Evolutionary conservation across 2,329 filamentous ascomycete species (phyloP), one percentile per base, ranked within the genome.

Genomic region (Fusarium cicatricum): DNA sequence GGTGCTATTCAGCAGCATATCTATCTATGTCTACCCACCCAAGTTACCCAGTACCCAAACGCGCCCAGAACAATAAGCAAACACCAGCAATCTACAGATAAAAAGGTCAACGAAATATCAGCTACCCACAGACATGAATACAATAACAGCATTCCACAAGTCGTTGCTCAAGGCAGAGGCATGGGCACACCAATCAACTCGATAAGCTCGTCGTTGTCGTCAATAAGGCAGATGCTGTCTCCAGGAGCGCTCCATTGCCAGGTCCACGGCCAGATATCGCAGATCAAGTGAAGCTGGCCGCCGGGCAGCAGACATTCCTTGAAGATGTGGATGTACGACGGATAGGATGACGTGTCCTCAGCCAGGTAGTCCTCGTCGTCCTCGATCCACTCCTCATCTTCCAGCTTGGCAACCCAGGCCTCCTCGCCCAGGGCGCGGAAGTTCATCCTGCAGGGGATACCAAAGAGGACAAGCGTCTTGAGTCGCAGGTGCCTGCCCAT

Each of bases 261-360:
- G 5, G 16, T 21, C 14, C 33, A 44, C 3, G 28, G 33, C 3
- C 11, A 26, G 10, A 34, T 23, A 5, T 37, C 17, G n/a, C n/a
- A 31, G 15, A 51, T 17, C 9, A 61, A 9, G 36, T 62, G 45
- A 11, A 64, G 29, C 28, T 58, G 14, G 19, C 60, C 51, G 2
- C 47, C 55, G 21, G 55, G 60, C 11, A 46, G 47, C 6, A 63
- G 51, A 31, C 59, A 56, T 10, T 44, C 9, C 32, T 52, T 55
- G 15, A 60, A 15, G 45, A 36, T 32, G 19, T 33, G 21, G 16
- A 62, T 33, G 21, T 39, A 49, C 29, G 15, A 43, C 8, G 48
- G 33, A 12, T 8, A n/a, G 23, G 2, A 12, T 5, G 17, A 7
- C 14, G 14, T 14, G 5, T 31, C 16, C 0, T 31, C 19, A 7